A percentile compares a stretch with the other conserved stretches of the same genome.
phyloP scores from a whole-genome alignment of 805 yeast species.

The Kockiozyma suomiensis region DNA sequence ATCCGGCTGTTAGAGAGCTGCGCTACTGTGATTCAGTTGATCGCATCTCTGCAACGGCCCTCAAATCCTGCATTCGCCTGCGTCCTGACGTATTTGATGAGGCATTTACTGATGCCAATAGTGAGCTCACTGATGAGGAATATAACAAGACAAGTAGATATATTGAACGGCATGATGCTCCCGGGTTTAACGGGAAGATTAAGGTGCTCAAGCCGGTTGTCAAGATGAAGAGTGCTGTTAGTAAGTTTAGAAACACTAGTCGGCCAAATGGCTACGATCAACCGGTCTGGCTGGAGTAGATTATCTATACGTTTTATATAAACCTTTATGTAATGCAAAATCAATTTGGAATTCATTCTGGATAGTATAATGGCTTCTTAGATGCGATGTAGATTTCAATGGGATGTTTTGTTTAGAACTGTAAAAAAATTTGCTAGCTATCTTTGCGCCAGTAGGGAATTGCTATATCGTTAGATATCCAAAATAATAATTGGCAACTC shows the following conservation, averaged over 20 bases:
- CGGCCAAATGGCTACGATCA: conserved; percentile 16
- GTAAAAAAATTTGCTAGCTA: too few species aligned
- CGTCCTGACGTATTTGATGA: conserved; percentile 34
- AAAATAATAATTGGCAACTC: too few species aligned
- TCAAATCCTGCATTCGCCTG: conserved; percentile 36
- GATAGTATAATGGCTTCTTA: too few species aligned
- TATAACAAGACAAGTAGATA: not conserved
- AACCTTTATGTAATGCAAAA: too few species aligned
- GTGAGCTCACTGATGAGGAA: conserved; percentile 9
- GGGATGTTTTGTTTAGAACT: too few species aligned
- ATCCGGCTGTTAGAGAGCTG: conserved; percentile 33
- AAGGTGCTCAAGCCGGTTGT: conserved; percentile 16
- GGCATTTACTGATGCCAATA: conserved; percentile 3
- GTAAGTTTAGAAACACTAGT: not conserved
- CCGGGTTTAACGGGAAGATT: conserved; percentile 9
- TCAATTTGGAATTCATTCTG: too few species aligned
- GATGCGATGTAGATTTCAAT: too few species aligned
- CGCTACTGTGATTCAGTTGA: conserved; percentile 35
- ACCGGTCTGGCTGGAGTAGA: conserved; percentile 7
- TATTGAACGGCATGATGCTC: conserved; percentile 6
- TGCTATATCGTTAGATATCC: too few species aligned
- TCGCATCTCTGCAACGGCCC: conserved; percentile 33
- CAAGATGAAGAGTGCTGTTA: conserved; percentile 9
- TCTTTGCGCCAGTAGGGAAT: too few species aligned
- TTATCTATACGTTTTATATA: too few species aligned